These are phyloP conservation scores for Globisporangium megalacanthum DNA, from an alignment of 352 stramenopile species.

Conservation along the genomic window DNA sequence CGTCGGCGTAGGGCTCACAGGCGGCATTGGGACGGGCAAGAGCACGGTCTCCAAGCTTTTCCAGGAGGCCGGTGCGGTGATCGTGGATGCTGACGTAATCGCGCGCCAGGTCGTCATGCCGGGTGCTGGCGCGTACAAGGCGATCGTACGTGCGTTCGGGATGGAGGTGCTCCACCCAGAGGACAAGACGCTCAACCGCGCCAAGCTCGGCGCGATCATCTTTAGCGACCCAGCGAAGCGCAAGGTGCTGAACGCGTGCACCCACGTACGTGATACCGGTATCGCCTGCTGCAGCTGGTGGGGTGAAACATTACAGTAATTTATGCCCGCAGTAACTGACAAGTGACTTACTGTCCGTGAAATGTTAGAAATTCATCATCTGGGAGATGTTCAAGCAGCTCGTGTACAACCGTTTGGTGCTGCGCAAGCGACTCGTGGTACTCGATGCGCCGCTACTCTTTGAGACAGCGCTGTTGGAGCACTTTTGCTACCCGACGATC, in stretches of 20 bases:
- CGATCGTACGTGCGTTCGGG: conserved; percentile 73
- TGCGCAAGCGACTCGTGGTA: conserved; percentile 62
- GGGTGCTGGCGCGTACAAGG: conserved; percentile 60
- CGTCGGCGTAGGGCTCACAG: conserved; percentile 74
- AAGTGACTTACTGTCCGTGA: no score
- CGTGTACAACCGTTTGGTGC: conserved; percentile 66
- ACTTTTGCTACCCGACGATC: conserved; percentile 82
- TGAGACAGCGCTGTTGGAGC: conserved; percentile 75
- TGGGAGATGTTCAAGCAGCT: conserved; percentile 87
- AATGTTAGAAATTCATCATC: conserved; percentile 67
- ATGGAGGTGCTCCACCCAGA: conserved; percentile 61
- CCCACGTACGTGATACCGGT: conserved; percentile 30
- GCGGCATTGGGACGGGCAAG: conserved; percentile 83
- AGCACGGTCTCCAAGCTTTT: conserved; percentile 71
- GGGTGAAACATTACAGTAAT: not conserved
- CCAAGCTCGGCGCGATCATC: conserved; percentile 81
- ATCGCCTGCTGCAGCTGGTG: not conserved
- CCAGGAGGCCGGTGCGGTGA: conserved; percentile 46
- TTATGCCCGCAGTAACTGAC: not conserved
- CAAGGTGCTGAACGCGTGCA: conserved; percentile 74
- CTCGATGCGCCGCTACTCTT: conserved; percentile 82
- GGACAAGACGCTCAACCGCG: conserved; percentile 74
- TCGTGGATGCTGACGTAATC: conserved; percentile 81
- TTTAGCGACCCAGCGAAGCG: conserved; percentile 72
- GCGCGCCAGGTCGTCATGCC: conserved; percentile 76